Percentiles rank a stretch among this genome's conserved stretches.
Evolutionary conservation across 169 alveolate species (phyloP).

Genomic region (Plasmodium adleri): DNA sequence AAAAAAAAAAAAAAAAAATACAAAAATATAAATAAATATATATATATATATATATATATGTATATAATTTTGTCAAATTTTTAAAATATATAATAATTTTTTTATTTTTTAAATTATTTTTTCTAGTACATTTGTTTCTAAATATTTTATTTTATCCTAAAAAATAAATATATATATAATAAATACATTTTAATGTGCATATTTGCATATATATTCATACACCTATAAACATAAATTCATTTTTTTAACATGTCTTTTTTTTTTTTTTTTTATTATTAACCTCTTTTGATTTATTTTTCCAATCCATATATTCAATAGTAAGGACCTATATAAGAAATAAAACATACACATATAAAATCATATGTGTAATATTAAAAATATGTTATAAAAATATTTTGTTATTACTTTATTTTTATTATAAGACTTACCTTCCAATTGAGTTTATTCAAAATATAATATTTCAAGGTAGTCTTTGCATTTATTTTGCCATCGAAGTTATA

Average conservation of each 20-base stretch:
- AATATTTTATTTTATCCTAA: slow-evolving; percentile 51
- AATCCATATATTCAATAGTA: slow-evolving; percentile 60
- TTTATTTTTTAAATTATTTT: slow-evolving; percentile 9
- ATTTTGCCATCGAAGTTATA: slow-evolving; percentile 48
- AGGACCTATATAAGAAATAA: slow-evolving; percentile 19
- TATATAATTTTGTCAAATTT: too few species aligned
- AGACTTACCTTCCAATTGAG: slow-evolving; percentile 67
- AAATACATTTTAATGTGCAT: background rate
- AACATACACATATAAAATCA: background rate
- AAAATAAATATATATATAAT: slow-evolving; percentile 9
- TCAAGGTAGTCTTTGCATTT: slow-evolving; percentile 36
- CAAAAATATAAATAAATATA: background rate
- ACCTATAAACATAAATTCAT: slow-evolving; percentile 2
- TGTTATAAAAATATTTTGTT: background rate
- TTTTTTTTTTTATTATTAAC: slow-evolving; percentile 18
- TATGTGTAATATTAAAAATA: background rate
- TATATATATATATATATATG: too few species aligned
- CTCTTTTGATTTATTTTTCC: slow-evolving; percentile 75
- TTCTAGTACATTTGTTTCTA: slow-evolving; percentile 50
- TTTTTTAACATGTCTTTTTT: background rate
- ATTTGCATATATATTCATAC: background rate
- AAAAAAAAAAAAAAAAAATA: background rate
- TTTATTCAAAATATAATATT: slow-evolving; percentile 38
- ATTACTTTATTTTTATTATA: background rate
- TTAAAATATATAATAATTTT: too few species aligned